Base-by-base conservation (phyloP, 768 basidiomycete species). In the Tubosaeta sp. region DNA sequence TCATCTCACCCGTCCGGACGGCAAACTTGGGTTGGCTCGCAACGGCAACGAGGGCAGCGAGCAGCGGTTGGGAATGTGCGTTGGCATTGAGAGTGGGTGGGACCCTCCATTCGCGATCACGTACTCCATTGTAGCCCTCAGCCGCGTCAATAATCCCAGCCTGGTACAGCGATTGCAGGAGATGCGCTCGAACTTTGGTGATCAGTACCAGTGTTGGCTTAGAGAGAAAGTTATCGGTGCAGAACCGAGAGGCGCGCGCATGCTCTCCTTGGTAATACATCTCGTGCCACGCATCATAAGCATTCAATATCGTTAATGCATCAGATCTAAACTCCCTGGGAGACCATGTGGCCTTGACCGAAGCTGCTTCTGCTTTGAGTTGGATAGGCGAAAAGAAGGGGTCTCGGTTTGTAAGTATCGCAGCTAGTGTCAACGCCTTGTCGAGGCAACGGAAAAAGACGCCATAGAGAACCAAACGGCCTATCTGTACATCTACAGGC, bases 371-470 rank as follows among this genome's bases (percentile, higher is more conserved):
- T 10, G 68, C 64, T 70, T 88, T 91, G 50, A 86, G 73, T 46
- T 85, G 82, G 68, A 87, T 79, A 0, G 95, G 95, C 0, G 86
- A 81, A 51, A 95, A 67, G 76, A 97, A 97, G 6, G 94, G 91
- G 53, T 95, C 93, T 31, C 94, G 86, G 59, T 90, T 88, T 13
- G 89, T 84, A 58, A 97, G 72, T 60, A 97, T 86, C 6, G 92
- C 91, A n/a, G 95, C 94, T 44, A 97, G 79, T 5, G 92, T 91
- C 55, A 97, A 69, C 0, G 91, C 89, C 46, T 84, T 81, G 65
- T 94, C 89, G 38, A 97, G 75, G 69, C 94, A 97, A 53, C 88
- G 83, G 83, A 95, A 95, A 76, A 97, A 90, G 63, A 85, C 83
- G 16, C 95, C 95, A 67, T 86, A 92, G 5, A 97, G 76, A 48